Base-by-base conservation (phyloP, 164 flowering plant genomes). In the Tetrastigma voinierianum region DNA sequence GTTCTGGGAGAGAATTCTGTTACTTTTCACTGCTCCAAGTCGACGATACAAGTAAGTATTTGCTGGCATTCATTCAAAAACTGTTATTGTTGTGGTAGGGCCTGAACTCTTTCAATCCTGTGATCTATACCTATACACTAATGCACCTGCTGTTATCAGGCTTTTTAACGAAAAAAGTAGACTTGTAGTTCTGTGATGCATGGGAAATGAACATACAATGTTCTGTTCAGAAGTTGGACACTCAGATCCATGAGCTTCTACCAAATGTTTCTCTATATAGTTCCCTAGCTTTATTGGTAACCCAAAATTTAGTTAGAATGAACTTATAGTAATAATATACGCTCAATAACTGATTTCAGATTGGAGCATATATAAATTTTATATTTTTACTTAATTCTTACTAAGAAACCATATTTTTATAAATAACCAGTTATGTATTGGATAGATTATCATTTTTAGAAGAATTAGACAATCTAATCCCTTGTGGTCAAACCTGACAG, bases 1-100 rank as follows among this genome's bases (percentile, higher is more conserved):
- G 63, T 91, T 87, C 54, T 93, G 98, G 98, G 98, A 93, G 83
- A 87, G 98, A 67, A 86, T 91, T 61, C 72, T 93, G 68, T 69
- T 88, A 68, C 93, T 93, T 63, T 91, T 93, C 72, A 91, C 95
- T 25, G 94, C 96, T 76, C 98, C 98, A n/a, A 88, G 91, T 71
- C 80, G 97, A 76, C 81, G 98, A 88, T 91, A 83, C 78, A 93
- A 84, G 98, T 93, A 82, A 75, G 87, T 66, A 32, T 57, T 53
- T 43, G 15, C 19, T 54, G 18, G 2, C 44, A 21, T 46, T 62
- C 60, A 19, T 48, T 25, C 45, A 32, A 32, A 32, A 3, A 0
- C 13, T 49, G 47, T 66, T 11, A n/a, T 15, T 67, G 16, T 32
- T 24, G 49, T 21, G 20, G 25, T 46, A 51, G 17, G 48, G 15